Evolutionary conservation across 352 stramenopile genomes (phyloP).

Genomic region (Globisporangium orthogonon): DNA sequence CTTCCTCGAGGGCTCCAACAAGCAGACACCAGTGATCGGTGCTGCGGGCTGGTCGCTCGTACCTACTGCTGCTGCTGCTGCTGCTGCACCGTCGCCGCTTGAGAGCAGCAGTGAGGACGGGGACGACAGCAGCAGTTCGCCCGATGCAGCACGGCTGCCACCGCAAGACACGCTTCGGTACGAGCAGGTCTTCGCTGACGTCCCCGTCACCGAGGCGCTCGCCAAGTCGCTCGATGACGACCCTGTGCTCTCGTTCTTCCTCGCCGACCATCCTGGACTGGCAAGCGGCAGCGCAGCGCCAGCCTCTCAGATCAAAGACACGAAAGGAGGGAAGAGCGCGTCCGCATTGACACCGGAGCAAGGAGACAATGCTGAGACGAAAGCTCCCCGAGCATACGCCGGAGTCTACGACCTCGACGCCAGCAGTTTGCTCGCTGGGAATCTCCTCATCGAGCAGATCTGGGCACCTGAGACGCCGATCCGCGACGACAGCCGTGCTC

Average conservation of each 20-base stretch:
- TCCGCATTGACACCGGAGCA: slow-evolving; percentile 4
- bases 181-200: slow-evolving; percentile 37
- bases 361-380: slow-evolving; percentile 1
- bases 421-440: slow-evolving; percentile 37
- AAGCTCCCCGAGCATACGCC: slow-evolving; percentile 23
- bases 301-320: slow-evolving; percentile 22
- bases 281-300: slow-evolving; percentile 1
- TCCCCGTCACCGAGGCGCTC: slow-evolving; percentile 43
- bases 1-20: slow-evolving; percentile 59
- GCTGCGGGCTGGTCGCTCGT: slow-evolving; percentile 27
- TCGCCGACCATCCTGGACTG: slow-evolving; percentile 40
- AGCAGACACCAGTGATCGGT: slow-evolving; percentile 36
- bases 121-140: background rate
- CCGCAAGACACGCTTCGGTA: slow-evolving; percentile 24
- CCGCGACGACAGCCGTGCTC: background rate
- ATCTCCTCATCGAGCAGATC: slow-evolving; percentile 35
- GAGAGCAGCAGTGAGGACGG: slow-evolving; percentile 1
- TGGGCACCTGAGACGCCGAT: slow-evolving; percentile 16
- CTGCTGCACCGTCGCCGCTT: background rate
- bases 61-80: background rate
- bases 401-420: slow-evolving; percentile 59
- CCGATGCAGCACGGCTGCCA: background rate
- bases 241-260: slow-evolving; percentile 55
- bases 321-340: slow-evolving; percentile 16
- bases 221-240: slow-evolving; percentile 42